A percentile compares a stretch with the other conserved stretches of the same genome.
These are phyloP conservation scores for Botryotinia convoluta DNA, from an alignment of 2,329 filamentous ascomycete species.

Conservation along the genomic window DNA sequence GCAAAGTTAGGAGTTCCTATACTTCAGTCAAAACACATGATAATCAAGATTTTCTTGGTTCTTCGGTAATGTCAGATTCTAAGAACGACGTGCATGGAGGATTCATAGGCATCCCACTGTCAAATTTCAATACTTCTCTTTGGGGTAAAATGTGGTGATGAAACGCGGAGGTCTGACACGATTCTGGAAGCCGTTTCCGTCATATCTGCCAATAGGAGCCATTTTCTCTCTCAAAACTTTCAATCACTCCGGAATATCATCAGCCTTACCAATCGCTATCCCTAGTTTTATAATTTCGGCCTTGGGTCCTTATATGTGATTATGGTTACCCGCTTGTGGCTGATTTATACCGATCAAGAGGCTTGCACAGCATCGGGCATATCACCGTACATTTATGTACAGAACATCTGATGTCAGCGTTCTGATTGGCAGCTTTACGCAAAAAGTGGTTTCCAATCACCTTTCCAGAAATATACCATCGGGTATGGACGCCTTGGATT, in stretches of 20 bases:
- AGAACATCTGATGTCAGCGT: not conserved
- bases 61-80: conserved; percentile 13
- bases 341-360: conserved; percentile 8
- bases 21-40: not conserved
- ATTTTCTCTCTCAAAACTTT: not conserved
- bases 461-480: not conserved
- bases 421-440: conserved; percentile 17
- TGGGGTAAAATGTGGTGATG: not conserved
- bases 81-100: not conserved
- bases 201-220: not conserved
- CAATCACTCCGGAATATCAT: conserved; percentile 3
- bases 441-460: not conserved
- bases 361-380: conserved; percentile 14
- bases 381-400: not conserved
- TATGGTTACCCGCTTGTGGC: not conserved
- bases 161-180: conserved; percentile 14
- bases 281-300: not conserved
- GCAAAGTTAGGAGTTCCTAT: not conserved
- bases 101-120: not conserved
- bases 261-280: conserved; percentile 24
- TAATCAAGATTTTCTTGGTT: not conserved
- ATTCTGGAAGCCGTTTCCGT: conserved; percentile 1
- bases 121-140: not conserved
- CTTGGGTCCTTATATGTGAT: not conserved
- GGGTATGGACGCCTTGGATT: conserved; percentile 4